Evolutionary conservation across 768 basidiomycete genomes (phyloP).

Genomic region (Terana coerulea): DNA sequence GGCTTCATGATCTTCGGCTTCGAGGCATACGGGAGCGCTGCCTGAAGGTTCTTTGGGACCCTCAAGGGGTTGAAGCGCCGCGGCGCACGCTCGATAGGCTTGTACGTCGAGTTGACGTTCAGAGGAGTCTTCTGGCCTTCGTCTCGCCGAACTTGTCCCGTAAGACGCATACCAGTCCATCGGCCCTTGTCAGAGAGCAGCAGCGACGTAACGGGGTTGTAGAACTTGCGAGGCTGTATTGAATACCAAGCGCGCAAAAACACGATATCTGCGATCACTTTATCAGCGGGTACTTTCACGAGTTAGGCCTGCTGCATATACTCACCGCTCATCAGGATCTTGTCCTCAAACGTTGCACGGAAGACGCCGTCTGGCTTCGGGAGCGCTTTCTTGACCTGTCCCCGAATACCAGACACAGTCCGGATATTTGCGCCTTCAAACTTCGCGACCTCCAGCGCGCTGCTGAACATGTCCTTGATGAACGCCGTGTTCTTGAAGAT

Average conservation of each 20-base stretch:
- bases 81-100: slow-evolving; percentile 69
- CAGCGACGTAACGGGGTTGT: slow-evolving; percentile 93
- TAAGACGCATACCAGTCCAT: slow-evolving; percentile 96
- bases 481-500: slow-evolving; percentile 99
- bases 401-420: slow-evolving; percentile 93
- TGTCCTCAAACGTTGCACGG: slow-evolving; percentile 98
- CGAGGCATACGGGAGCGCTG: slow-evolving; percentile 84
- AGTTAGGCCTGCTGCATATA: slow-evolving; percentile 19
- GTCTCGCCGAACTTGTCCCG: slow-evolving; percentile 87
- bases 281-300: background rate
- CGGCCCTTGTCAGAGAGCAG: slow-evolving; percentile 74
- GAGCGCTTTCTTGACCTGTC: slow-evolving; percentile 95
- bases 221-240: slow-evolving; percentile 91
- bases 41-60: slow-evolving; percentile 87
- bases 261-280: slow-evolving; percentile 68
- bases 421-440: slow-evolving; percentile 97
- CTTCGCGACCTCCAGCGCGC: slow-evolving; percentile 92
- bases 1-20: slow-evolving; percentile 84
- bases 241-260: slow-evolving; percentile 98
- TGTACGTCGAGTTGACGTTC: slow-evolving; percentile 85
- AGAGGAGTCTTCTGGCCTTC: slow-evolving; percentile 79
- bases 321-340: slow-evolving; percentile 92
- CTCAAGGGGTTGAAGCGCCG: slow-evolving; percentile 90
- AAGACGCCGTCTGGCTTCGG: slow-evolving; percentile 95
- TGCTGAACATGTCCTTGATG: slow-evolving; percentile 94